phyloP scores from a whole-genome alignment of 805 yeast genomes.

The Saccharomycopsis guyanensis region DNA sequence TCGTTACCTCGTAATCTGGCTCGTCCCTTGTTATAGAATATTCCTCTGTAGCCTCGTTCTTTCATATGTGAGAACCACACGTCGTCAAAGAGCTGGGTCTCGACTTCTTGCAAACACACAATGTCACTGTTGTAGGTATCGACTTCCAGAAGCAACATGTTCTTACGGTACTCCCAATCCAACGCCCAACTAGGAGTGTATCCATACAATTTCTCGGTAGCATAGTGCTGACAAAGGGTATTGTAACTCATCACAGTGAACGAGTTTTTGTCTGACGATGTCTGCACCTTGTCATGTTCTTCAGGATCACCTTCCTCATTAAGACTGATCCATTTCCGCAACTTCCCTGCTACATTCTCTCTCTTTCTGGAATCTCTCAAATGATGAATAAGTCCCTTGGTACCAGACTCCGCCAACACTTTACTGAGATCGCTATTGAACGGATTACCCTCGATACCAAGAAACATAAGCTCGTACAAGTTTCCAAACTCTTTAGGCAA shows the following conservation, averaged over 20 bases:
- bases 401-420: conserved; percentile 72
- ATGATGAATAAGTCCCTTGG: conserved; percentile 71
- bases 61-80: conserved; percentile 74
- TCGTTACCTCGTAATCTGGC: conserved; percentile 76
- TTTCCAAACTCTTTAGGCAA: conserved; percentile 84
- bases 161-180: conserved; percentile 84
- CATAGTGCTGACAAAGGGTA: conserved; percentile 92
- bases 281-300: conserved; percentile 25
- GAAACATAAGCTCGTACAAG: conserved; percentile 71
- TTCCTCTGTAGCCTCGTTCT: conserved; percentile 69
- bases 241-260: conserved; percentile 85
- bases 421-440: conserved; percentile 57
- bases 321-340: conserved; percentile 72
- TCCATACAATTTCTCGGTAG: conserved; percentile 84
- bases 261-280: conserved; percentile 28
- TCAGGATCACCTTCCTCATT: conserved; percentile 67
- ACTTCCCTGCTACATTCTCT: conserved; percentile 34
- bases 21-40: conserved; percentile 82
- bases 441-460: conserved; percentile 93
- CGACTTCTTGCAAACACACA: conserved; percentile 93
- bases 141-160: conserved; percentile 67
- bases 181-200: conserved; percentile 98
- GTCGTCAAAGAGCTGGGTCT: conserved; percentile 76
- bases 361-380: conserved; percentile 70
- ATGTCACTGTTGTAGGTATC: conserved; percentile 61